These are phyloP conservation scores for Russula sp. DNA, from an alignment of 768 basidiomycete species.

Conservation along the genomic window DNA sequence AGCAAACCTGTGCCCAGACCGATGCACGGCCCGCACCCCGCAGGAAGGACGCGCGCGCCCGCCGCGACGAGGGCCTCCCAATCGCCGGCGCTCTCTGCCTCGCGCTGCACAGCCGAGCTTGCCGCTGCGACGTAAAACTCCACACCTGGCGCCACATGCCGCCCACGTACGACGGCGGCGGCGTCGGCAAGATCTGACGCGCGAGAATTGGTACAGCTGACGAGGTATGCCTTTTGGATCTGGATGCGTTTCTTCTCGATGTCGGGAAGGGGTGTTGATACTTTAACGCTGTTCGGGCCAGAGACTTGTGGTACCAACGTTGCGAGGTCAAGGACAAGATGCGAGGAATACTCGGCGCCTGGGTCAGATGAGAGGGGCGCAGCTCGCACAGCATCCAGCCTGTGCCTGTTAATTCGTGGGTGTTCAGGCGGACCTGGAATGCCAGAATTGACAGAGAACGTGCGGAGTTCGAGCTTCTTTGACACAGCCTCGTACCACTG, in stretches of 20 bases:
- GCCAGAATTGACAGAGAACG: slow-evolving; percentile 50
- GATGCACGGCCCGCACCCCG: slow-evolving; percentile 98
- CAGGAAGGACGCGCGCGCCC: slow-evolving; percentile 88
- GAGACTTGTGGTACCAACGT: slow-evolving; percentile 94
- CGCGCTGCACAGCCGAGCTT: slow-evolving; percentile 84
- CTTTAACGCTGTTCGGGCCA: slow-evolving; percentile 95
- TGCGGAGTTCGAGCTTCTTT: slow-evolving; percentile 66
- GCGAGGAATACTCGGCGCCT: slow-evolving; percentile 75
- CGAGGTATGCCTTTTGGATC: slow-evolving; percentile 97
- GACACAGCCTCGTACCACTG: slow-evolving; percentile 81
- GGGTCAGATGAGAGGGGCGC: slow-evolving; percentile 60
- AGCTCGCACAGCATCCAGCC: slow-evolving; percentile 60
- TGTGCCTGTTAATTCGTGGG: slow-evolving; percentile 73
- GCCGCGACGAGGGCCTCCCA: slow-evolving; percentile 85
- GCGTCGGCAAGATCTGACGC: slow-evolving; percentile 92
- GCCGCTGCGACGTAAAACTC: slow-evolving; percentile 98
- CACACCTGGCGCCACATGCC: slow-evolving; percentile 78
- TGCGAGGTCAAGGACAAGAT: slow-evolving; percentile 87
- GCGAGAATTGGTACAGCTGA: slow-evolving; percentile 96
- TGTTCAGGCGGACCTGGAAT: slow-evolving; percentile 75
- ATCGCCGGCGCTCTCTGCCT: slow-evolving; percentile 77
- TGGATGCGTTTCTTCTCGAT: slow-evolving; percentile 66
- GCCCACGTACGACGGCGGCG: slow-evolving; percentile 79
- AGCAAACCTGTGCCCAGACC: slow-evolving; percentile 89
- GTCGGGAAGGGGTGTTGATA: slow-evolving; percentile 88